Conservation (phyloP, 202 grass and related monocot genomes). For the Alloteropsis angusta region DNA sequence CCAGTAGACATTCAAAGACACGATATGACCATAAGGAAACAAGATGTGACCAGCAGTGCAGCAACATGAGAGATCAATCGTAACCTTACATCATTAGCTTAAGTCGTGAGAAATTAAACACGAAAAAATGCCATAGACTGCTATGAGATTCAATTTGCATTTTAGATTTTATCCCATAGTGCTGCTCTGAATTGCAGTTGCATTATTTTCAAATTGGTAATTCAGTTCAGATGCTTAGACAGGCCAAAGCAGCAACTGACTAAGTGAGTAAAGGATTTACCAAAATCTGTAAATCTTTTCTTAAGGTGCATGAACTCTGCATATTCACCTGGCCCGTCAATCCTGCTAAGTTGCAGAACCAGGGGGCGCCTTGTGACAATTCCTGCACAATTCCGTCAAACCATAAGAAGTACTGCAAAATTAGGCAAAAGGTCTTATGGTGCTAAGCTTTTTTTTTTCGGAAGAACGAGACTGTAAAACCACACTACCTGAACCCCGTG, state of each 20-base stretch:
- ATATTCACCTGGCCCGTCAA: conserved; percentile 48
- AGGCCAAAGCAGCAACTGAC: neutral
- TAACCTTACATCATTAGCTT: neutral
- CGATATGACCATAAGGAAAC: no score
- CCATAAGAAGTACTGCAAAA: neutral
- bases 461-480: neutral
- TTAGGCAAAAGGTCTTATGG: neutral
- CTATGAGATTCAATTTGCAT: neutral
- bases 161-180: neutral
- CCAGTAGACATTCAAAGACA: neutral
- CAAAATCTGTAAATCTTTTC: conserved; percentile 62
- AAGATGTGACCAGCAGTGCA: neutral
- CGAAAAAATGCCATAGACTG: neutral
- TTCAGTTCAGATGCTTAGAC: neutral
- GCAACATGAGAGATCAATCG: neutral
- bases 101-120: neutral
- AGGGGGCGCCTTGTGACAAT: conserved; percentile 61
- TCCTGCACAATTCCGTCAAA: conserved; percentile 31
- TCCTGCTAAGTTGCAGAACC: conserved; percentile 56
- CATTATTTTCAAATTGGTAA: neutral
- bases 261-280: conserved; percentile 23
- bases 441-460: neutral
- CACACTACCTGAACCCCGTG: conserved; percentile 76
- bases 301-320: conserved; percentile 69
- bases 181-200: neutral